Evolutionary conservation across 1,284 basidiomycete species (phyloP), one percentile per base, ranked within the genome.

Genomic region (Ceratobasidium sp.): DNA sequence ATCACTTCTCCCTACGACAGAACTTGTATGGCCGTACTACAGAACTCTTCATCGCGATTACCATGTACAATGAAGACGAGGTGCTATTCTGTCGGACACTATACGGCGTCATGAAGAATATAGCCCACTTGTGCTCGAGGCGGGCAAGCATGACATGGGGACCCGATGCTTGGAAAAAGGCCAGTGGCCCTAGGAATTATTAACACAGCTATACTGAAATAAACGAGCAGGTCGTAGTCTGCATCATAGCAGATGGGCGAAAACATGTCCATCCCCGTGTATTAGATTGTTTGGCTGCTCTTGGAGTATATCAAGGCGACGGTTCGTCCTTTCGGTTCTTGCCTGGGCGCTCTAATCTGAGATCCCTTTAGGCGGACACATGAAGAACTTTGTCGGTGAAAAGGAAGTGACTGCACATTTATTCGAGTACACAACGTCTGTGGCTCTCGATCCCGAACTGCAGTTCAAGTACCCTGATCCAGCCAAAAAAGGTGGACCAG

Each of bases 141-240:
- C 96, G 96, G 83, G 95, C 95, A 79, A 96, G 94, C 13, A 89
- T 94, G 75, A 97, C 95, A 0, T 99, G 97, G 98, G 97, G 97
- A 2, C 88, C 90, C 7, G 94, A 98, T 73, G 92, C 95, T 0
- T 99, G 97, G 97, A 95, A 98, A 81, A 98, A 98, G 88, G 94
- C 92, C 49, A 49, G 81, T 69, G 29, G 8, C 31, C 8, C 39
- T 14, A 29, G 49, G 24, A 29, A 22, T 1, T 39, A 31, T 41
- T 13, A 16, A 31, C n/a, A 37, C 16, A 2, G 34, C 7, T 14
- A 19, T n/a, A n/a, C 16, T 56, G 48, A 49, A 31, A 61, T 69
- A 51, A 9, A 41, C 19, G 9, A 46, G 54, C 74, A 96, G 93
- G 92, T 98, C 22, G 95, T 98, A 2, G 93, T 98, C 1, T 96